Percentiles rank a stretch among this genome's conserved stretches.
Evolutionary conservation across 2,329 filamentous ascomycete species (phyloP).

Genomic region (Paraphoma chrysanthemicola): DNA sequence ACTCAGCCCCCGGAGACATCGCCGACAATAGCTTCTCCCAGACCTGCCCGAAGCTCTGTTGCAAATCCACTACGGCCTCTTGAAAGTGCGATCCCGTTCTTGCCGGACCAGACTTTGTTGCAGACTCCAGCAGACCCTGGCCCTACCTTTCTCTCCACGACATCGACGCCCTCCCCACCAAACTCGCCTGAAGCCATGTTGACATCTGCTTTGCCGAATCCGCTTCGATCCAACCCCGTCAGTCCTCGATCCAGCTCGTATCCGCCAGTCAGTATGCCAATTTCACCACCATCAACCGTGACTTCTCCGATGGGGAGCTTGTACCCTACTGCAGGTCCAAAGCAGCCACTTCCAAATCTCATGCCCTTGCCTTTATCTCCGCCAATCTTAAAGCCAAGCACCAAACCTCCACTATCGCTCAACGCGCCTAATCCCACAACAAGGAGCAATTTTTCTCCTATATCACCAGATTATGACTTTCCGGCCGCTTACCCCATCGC

Average conservation of each 20-base stretch:
- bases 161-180: slow-evolving; percentile 44
- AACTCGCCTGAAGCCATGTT: slow-evolving; percentile 33
- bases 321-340: slow-evolving; percentile 13
- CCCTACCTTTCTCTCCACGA: slow-evolving; percentile 43
- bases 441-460: slow-evolving; percentile 38
- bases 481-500: slow-evolving; percentile 17
- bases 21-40: slow-evolving; percentile 25
- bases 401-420: slow-evolving; percentile 38
- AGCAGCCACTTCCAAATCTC: slow-evolving; percentile 29
- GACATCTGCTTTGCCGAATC: slow-evolving; percentile 31
- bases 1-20: slow-evolving; percentile 6
- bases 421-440: slow-evolving; percentile 42
- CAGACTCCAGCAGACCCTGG: slow-evolving; percentile 25
- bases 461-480: slow-evolving; percentile 18
- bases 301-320: slow-evolving; percentile 17
- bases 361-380: slow-evolving; percentile 43
- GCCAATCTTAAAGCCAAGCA: slow-evolving; percentile 42
- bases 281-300: slow-evolving; percentile 33
- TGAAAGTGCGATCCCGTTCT: slow-evolving; percentile 18
- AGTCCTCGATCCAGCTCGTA: slow-evolving; percentile 17
- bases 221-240: slow-evolving; percentile 29
- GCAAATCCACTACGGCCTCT: slow-evolving; percentile 28
- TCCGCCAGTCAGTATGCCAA: slow-evolving; percentile 27
- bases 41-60: slow-evolving; percentile 14
- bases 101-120: slow-evolving; percentile 21